These are phyloP conservation scores for Oemleria cerasiformis DNA, from an alignment of 306 rosid genomes.

Conservation along the genomic window DNA sequence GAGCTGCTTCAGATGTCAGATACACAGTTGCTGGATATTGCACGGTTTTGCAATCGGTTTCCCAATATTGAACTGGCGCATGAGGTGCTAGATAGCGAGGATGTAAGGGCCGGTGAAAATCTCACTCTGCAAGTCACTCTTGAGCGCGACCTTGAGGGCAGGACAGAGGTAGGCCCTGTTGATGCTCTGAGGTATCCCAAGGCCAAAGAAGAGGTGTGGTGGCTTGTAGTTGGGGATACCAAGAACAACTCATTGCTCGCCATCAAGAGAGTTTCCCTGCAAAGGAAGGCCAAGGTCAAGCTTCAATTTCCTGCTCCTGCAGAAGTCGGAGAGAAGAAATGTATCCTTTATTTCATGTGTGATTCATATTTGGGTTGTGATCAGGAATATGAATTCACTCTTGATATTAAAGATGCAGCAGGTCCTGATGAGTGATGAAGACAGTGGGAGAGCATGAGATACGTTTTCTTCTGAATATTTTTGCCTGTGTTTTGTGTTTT, in stretches of 20 bases:
- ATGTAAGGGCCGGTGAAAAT: conserved; percentile 57
- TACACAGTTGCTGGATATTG: conserved; percentile 65
- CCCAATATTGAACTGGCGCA: conserved; percentile 75
- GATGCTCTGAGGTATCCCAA: conserved; percentile 77
- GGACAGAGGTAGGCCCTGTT: conserved; percentile 61
- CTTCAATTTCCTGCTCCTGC: conserved; percentile 72
- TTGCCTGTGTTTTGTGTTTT: neutral
- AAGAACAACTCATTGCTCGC: conserved; percentile 68
- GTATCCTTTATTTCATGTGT: conserved; percentile 82
- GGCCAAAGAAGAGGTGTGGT: conserved; percentile 94
- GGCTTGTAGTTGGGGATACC: conserved; percentile 91
- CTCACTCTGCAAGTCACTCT: conserved; percentile 61
- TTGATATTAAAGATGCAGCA: conserved; percentile 59
- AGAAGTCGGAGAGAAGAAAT: conserved; percentile 68
- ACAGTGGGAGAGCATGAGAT: conserved; percentile 35
- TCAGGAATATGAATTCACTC: conserved; percentile 68
- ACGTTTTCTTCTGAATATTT: neutral
- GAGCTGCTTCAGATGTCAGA: conserved; percentile 80
- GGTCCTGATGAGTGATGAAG: conserved; percentile 44
- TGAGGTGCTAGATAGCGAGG: conserved; percentile 61
- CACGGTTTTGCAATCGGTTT: conserved; percentile 74
- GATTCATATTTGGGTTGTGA: conserved; percentile 95
- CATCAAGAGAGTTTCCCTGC: conserved; percentile 74
- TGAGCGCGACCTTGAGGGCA: conserved; percentile 79
- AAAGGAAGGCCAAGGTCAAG: conserved; percentile 66